Conservation (phyloP, 257 asterid species). For the Solanum rostratum region DNA sequence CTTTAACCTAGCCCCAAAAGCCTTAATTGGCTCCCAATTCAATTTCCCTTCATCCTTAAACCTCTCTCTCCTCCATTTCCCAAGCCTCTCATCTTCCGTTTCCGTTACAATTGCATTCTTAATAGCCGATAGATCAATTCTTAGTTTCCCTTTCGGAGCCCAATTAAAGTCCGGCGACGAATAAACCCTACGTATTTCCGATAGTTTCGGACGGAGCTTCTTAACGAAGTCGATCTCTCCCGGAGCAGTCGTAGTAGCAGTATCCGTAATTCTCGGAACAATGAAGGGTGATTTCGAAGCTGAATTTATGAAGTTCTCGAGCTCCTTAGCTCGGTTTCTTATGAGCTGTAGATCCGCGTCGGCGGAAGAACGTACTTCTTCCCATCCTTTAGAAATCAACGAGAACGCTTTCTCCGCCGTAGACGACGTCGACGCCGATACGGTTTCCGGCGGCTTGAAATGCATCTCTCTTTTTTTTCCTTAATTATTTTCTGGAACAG, state of each 20-base stretch:
- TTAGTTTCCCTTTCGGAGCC: slow-evolving; percentile 40
- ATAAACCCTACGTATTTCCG: slow-evolving; percentile 71
- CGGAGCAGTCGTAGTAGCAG: slow-evolving; percentile 44
- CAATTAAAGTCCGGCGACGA: slow-evolving; percentile 85
- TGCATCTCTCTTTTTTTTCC: slow-evolving; percentile 11
- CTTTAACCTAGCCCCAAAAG: slow-evolving; percentile 55
- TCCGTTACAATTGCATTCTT: slow-evolving; percentile 70
- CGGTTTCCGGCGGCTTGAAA: slow-evolving; percentile 59
- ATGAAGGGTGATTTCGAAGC: slow-evolving; percentile 43
- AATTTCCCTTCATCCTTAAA: slow-evolving; percentile 50
- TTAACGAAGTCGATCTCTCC: slow-evolving; percentile 76
- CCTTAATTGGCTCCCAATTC: slow-evolving; percentile 66
- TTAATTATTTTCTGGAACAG: background rate
- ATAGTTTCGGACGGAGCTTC: slow-evolving; percentile 71
- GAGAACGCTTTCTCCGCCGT: slow-evolving; percentile 35
- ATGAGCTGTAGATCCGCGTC: slow-evolving; percentile 87
- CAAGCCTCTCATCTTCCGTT: slow-evolving; percentile 37
- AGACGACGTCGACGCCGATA: slow-evolving; percentile 22
- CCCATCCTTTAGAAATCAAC: slow-evolving; percentile 92
- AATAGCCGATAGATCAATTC: slow-evolving; percentile 58
- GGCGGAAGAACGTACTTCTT: slow-evolving; percentile 93
- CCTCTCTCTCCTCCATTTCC: slow-evolving; percentile 47
- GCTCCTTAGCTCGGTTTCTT: slow-evolving; percentile 65
- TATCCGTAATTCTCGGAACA: slow-evolving; percentile 61
- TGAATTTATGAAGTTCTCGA: slow-evolving; percentile 79